Percentiles rank a stretch among this genome's conserved stretches.
Evolutionary conservation across 345 rosid genomes (phyloP).

Genomic region (Sonneratia alba): DNA sequence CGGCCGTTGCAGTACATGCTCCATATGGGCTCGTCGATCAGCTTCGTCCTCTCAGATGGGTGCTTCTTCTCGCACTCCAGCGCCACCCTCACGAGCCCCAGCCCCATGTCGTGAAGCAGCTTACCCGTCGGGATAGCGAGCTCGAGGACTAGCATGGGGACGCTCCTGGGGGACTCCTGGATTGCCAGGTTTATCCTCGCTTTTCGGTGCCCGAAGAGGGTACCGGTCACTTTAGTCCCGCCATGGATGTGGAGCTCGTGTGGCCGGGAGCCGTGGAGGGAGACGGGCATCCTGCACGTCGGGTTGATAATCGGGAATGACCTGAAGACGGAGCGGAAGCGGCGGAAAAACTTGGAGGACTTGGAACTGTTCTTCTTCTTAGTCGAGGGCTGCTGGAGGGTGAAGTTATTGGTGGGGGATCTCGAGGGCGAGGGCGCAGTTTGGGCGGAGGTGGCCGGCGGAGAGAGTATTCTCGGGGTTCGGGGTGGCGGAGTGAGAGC

Average conservation of each 20-base stretch:
- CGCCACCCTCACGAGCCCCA: slow-evolving; percentile 65
- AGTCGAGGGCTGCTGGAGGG: slow-evolving; percentile 35
- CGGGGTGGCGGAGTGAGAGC: not conserved
- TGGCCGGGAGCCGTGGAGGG: slow-evolving; percentile 25
- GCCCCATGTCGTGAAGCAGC: slow-evolving; percentile 62
- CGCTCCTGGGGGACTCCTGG: slow-evolving; percentile 56
- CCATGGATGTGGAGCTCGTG: slow-evolving; percentile 57
- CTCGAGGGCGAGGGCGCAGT: slow-evolving; percentile 6
- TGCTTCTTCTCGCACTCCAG: slow-evolving; percentile 75
- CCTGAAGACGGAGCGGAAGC: slow-evolving; percentile 50
- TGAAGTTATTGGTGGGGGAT: slow-evolving; percentile 11
- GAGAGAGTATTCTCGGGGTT: not conserved
- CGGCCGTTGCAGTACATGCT: slow-evolving; percentile 61
- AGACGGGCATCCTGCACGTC: slow-evolving; percentile 48
- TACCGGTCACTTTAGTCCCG: slow-evolving; percentile 74
- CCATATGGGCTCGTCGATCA: slow-evolving; percentile 68
- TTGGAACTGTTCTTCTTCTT: slow-evolving; percentile 28
- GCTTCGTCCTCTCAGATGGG: slow-evolving; percentile 45
- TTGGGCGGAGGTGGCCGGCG: not conserved
- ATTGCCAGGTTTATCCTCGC: slow-evolving; percentile 58
- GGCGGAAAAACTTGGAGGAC: slow-evolving; percentile 34
- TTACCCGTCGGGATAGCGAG: slow-evolving; percentile 68
- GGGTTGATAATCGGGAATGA: slow-evolving; percentile 64
- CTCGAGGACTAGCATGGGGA: slow-evolving; percentile 57
- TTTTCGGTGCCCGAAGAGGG: slow-evolving; percentile 62